A percentile compares a stretch with the other conserved stretches of the same genome.
phyloP scores from a whole-genome alignment of 768 basidiomycete species.

The Tylopilus balloui region DNA sequence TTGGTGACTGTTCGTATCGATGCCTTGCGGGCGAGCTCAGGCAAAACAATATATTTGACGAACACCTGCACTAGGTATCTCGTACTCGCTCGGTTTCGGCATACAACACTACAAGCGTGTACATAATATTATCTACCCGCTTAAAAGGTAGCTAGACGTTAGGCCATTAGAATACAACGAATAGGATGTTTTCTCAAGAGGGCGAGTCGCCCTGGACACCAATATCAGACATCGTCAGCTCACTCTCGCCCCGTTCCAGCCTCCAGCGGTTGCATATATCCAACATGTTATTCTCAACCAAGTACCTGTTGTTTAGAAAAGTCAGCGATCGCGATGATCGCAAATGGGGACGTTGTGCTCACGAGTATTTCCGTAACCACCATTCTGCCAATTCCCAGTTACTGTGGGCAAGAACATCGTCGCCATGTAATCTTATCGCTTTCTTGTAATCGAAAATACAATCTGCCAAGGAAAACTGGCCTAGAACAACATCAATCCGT shows the following conservation, averaged over 20 bases:
- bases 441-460: conserved; percentile 70
- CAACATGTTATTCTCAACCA: conserved; percentile 71
- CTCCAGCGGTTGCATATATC: conserved; percentile 84
- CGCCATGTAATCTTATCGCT: conserved; percentile 75
- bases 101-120: not conserved
- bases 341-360: not conserved
- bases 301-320: conserved; percentile 47
- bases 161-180: conserved; percentile 7
- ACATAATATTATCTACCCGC: conserved; percentile 15
- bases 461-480: conserved; percentile 75
- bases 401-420: conserved; percentile 83
- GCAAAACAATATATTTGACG: not conserved
- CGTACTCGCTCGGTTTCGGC: not conserved
- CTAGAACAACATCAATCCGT: conserved; percentile 35
- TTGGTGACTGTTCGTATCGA: conserved; percentile 51
- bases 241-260: conserved; percentile 71
- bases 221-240: conserved; percentile 57
- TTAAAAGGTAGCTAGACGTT: not conserved
- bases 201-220: conserved; percentile 34
- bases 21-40: not conserved
- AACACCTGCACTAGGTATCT: not conserved
- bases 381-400: conserved; percentile 88
- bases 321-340: not conserved
- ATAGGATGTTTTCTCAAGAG: conserved; percentile 11
- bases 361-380: conserved; percentile 85